A percentile compares a stretch with the other conserved stretches of the same genome.
Conservation (phyloP, 2,329 filamentous ascomycete species). For the Alternaria infectoria region DNA sequence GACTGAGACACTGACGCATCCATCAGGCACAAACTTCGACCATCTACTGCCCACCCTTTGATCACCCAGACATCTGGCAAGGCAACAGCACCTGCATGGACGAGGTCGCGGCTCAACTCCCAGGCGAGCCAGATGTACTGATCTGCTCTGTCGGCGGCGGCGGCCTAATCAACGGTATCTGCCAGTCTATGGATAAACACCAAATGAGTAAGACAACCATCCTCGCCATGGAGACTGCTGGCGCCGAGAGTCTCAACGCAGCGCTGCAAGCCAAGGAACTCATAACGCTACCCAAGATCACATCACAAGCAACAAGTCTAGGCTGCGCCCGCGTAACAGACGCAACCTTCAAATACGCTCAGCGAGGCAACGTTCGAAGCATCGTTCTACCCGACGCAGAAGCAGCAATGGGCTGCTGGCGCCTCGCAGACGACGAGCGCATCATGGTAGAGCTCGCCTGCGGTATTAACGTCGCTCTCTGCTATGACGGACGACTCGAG, state of each 20-base stretch:
- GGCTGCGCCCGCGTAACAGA: conserved; percentile 75
- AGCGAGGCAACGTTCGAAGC: conserved; percentile 61
- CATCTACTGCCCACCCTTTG: conserved; percentile 74
- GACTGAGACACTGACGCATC: background rate
- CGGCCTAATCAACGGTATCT: conserved; percentile 77
- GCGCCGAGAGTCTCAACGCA: conserved; percentile 73
- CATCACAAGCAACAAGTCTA: conserved; percentile 75
- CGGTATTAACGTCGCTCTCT: conserved; percentile 76
- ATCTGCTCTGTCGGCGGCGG: conserved; percentile 83
- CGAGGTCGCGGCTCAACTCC: conserved; percentile 54
- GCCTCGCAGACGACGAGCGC: conserved; percentile 81
- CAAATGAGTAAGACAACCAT: conserved; percentile 53
- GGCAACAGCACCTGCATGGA: conserved; percentile 67
- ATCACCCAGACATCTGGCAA: conserved; percentile 71
- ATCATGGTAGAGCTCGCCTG: conserved; percentile 85
- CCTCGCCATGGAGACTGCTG: conserved; percentile 76
- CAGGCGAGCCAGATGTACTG: conserved; percentile 66
- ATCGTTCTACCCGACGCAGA: conserved; percentile 75
- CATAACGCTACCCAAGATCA: conserved; percentile 72
- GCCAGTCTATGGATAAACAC: conserved; percentile 67
- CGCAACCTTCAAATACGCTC: conserved; percentile 70
- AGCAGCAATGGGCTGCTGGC: conserved; percentile 77
- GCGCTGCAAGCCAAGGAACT: conserved; percentile 63
- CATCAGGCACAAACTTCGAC: conserved; percentile 44
- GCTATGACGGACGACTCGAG: conserved; percentile 69